Evolutionary conservation across 2,329 filamentous ascomycete species (phyloP).

Genomic region (Akanthomyces lecanii): DNA sequence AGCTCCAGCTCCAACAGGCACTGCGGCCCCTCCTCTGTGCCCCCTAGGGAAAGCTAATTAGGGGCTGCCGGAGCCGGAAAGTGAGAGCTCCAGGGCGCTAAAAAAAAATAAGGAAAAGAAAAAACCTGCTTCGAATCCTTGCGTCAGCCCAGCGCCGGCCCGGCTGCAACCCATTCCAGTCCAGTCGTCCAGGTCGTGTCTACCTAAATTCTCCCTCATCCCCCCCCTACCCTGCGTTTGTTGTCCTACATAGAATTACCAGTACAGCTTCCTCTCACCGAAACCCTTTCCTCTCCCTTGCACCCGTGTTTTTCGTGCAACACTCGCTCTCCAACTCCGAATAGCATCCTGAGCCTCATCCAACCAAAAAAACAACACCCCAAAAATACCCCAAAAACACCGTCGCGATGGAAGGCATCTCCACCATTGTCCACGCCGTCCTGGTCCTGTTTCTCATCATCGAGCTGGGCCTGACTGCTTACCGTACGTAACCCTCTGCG

Average conservation of each 20-base stretch:
- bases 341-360: not conserved
- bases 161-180: not conserved
- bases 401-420: conserved; percentile 48
- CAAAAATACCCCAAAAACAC: not conserved
- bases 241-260: not conserved
- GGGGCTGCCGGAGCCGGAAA: not conserved
- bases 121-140: conserved; percentile 16
- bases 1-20: not conserved
- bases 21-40: too few relatives aligned
- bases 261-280: not conserved
- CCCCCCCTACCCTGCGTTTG: not conserved
- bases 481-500: conserved; percentile 48
- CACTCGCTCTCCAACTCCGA: not conserved
- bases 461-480: conserved; percentile 69
- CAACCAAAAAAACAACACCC: not conserved
- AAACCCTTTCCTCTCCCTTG: not conserved
- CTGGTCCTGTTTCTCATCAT: conserved; percentile 68
- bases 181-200: not conserved
- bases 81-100: not conserved
- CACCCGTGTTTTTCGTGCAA: too few relatives aligned
- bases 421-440: conserved; percentile 57
- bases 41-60: not conserved
- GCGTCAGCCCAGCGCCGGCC: conserved; percentile 6
- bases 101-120: not conserved
- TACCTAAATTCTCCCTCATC: not conserved